A percentile compares a stretch with the other conserved stretches of the same genome.
Conservation (phyloP, 805 yeast genomes). For the Candida khao-thaluensis region DNA sequence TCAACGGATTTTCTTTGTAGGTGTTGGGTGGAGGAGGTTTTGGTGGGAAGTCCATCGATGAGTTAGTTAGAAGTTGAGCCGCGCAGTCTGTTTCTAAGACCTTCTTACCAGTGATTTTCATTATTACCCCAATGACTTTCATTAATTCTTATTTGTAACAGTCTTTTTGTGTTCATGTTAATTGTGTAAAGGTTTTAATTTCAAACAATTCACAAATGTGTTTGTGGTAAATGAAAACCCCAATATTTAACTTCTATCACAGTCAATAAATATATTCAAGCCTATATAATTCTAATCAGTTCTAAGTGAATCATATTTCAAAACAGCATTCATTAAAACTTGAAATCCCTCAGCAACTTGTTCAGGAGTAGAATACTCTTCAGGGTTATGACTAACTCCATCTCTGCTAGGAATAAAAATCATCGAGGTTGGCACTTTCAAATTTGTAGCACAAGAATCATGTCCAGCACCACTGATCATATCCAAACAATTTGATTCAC, state of each 20-base stretch:
- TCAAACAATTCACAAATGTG: too few species aligned
- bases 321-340: conserved; percentile 49
- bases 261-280: too few species aligned
- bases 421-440: conserved; percentile 67
- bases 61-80: too few species aligned
- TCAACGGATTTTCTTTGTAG: conserved; percentile 15
- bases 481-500: conserved; percentile 40
- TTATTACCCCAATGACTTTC: too few species aligned
- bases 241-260: too few species aligned
- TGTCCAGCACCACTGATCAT: conserved; percentile 74
- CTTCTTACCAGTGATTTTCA: too few species aligned
- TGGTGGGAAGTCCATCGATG: conserved; percentile 18
- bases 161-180: too few species aligned
- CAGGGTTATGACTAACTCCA: conserved; percentile 53
- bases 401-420: conserved; percentile 55
- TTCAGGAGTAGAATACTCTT: conserved; percentile 64
- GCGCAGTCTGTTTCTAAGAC: too few species aligned
- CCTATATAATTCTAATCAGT: conserved; percentile 2
- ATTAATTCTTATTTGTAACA: too few species aligned
- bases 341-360: conserved; percentile 60
- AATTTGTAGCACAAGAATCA: conserved; percentile 61
- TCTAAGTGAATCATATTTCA: conserved; percentile 29
- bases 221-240: too few species aligned
- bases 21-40: conserved; percentile 20
- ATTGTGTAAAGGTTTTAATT: too few species aligned